Evolutionary conservation across 2,329 filamentous ascomycete genomes (phyloP), one percentile per base, ranked within the genome.

Genomic region (Rutstroemia sp.): DNA sequence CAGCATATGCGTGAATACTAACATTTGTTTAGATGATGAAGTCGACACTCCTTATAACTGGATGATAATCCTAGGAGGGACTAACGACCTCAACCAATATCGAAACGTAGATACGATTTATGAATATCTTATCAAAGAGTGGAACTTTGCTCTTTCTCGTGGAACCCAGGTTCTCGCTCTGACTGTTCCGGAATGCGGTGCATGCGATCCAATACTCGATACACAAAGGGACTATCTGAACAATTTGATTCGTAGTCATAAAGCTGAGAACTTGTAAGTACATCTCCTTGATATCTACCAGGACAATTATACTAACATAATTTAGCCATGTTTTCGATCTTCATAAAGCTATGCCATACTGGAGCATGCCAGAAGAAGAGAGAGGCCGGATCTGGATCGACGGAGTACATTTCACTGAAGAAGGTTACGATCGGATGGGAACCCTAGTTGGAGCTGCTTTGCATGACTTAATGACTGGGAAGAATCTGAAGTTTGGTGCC

Each of bases 391-490:
- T 82, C 63, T 87, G 82, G 81, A 76, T 82, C 60, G 83, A 87
- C 69, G 76, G 75, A 17, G 61, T 86, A 21, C 83, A 87, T 69
- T 73, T 86, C 9, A 79, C 77, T 0, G 68, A 72, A 0, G 74
- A 72, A 6, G 84, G 84, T 7, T 87, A 87, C 71, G 76, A 84
- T 64, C 71, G 80, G 63, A 81, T 87, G 73, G 84, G 83, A 2
- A 72, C 76, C 41, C 73, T 78, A 56, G 73, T 87, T 50, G 83
- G 77, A 48, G 73, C 77, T 23, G 74, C 71, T 30, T 68, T 87
- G 9, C 71, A 81, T 47, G 72, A 74, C 30, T 70, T 84, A 41
- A 62, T 78, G 19, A 34, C 46, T 51, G 46, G 19, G 16, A 37
- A 4, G 19, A 19, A 19, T 34, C 39, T 63, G 61, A 52, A 65